Conservation (phyloP, 208 protist genomes). For the Kentomonas sorsogonicus region DNA sequence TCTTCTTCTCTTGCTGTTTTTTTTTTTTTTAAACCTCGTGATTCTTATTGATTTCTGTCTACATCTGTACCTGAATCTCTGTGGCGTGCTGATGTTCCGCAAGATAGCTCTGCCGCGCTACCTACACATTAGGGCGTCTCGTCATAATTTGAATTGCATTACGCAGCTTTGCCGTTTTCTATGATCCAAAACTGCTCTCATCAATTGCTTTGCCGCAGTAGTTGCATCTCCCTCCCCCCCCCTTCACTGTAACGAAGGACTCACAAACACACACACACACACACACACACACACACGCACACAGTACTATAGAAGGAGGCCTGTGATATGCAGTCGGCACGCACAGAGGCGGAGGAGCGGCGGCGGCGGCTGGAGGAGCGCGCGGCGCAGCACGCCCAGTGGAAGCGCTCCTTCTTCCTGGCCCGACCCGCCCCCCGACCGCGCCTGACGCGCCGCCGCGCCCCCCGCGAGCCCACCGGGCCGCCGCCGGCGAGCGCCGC, state of each 20-base stretch:
- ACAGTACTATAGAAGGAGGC: no score
- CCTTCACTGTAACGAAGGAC: background rate
- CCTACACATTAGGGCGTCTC: no score
- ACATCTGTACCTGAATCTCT: background rate
- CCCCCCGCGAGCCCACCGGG: no score
- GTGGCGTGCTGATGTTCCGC: no score
- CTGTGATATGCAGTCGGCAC: background rate
- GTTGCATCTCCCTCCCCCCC: background rate
- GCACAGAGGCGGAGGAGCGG: background rate
- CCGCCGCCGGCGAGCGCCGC: constrained; percentile 51
- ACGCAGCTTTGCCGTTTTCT: no score
- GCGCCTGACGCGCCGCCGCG: no score
- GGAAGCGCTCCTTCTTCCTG: constrained; percentile 79
- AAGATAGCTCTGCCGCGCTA: no score
- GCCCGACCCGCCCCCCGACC: no score
- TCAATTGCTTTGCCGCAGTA: no score
- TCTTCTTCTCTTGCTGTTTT: background rate
- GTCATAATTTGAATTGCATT: no score
- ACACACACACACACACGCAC: background rate
- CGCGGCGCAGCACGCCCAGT: constrained; percentile 38
- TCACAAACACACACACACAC: background rate
- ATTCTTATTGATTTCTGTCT: constrained; percentile 1
- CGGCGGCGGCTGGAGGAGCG: constrained; percentile 23
- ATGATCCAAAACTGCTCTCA: no score
- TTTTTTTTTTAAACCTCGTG: background rate